These are phyloP conservation scores for Arabidopsis thaliana DNA, from an alignment of 345 rosid species.

Conservation along the genomic window TAIR10.1 NC_003075.7:14557501-14558000, in stretches of 20 bases:
- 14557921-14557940: conserved; percentile 39
- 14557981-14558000: conserved; percentile 10
- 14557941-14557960: conserved; percentile 26
- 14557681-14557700: too few species aligned
- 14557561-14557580: background rate
- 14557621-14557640: conserved; percentile 6
- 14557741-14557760: too few species aligned
- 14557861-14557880: conserved; percentile 44
- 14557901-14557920: conserved; percentile 34
- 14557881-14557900: conserved; percentile 39
- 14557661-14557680: background rate
- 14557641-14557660: background rate
- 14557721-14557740: too few species aligned
- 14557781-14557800: background rate
- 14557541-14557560: conserved; percentile 16
- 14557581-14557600: background rate
- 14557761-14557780: background rate
- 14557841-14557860: conserved; percentile 36
- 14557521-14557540: conserved; percentile 23
- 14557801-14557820: conserved; percentile 31
- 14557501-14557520: conserved; percentile 7
- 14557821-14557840: conserved; percentile 46
- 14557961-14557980: conserved; percentile 12
- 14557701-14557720: too few species aligned
- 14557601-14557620: background rate